A percentile compares a stretch with the other conserved stretches of the same genome.
Conservation (phyloP, 2,329 filamentous ascomycete genomes). For the Fusarium sp. region DNA sequence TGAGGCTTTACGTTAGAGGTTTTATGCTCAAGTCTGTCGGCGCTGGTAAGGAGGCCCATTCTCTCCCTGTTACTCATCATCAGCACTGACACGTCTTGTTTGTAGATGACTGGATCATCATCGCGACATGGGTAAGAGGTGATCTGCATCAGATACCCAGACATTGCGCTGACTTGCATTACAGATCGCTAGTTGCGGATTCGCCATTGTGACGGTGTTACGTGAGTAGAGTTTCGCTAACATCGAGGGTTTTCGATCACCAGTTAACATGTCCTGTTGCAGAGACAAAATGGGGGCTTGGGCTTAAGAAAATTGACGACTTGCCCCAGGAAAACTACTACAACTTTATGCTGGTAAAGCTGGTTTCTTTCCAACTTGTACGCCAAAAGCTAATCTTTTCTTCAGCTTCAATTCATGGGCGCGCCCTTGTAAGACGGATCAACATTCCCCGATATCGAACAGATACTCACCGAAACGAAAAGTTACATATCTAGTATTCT, state of each 20-base stretch:
- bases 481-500: slow-evolving; percentile 59
- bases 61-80: neutral
- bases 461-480: neutral
- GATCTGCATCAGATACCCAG: neutral
- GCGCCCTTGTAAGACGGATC: slow-evolving; percentile 55
- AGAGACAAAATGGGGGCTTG: slow-evolving; percentile 61
- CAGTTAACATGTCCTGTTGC: neutral
- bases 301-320: slow-evolving; percentile 51
- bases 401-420: slow-evolving; percentile 55
- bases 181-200: slow-evolving; percentile 52
- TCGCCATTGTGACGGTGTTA: slow-evolving; percentile 51
- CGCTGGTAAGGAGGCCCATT: slow-evolving; percentile 4
- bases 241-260: neutral
- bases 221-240: slow-evolving; percentile 46
- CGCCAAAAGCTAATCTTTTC: neutral
- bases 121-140: slow-evolving; percentile 31
- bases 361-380: fast-evolving
- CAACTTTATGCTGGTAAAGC: slow-evolving; percentile 46
- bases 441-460: neutral
- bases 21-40: slow-evolving; percentile 34
- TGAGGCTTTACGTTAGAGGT: slow-evolving; percentile 27
- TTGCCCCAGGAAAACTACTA: slow-evolving; percentile 55
- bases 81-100: neutral
- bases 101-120: slow-evolving; percentile 38
- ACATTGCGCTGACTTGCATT: neutral